Conservation (phyloP, 108 stramenopile species). For the Fragilariopsis cylindrus region DNA sequence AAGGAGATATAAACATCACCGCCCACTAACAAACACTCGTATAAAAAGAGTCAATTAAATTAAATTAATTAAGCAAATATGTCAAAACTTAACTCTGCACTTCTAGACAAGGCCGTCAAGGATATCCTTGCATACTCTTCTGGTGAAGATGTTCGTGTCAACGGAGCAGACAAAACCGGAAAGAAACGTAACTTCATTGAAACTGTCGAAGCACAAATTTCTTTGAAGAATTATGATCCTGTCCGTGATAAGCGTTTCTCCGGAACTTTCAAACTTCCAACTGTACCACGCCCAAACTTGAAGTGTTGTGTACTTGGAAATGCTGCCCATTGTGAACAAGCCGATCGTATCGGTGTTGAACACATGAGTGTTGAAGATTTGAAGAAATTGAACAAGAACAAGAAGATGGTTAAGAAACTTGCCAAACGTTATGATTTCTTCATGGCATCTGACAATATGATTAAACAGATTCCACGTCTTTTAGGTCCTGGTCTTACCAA, state of each 20-base stretch:
- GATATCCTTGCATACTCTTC: conserved; percentile 54
- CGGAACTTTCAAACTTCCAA: conserved; percentile 98
- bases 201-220: conserved; percentile 97
- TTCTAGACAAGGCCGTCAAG: conserved; percentile 70
- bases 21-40: conserved; percentile 6
- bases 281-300: conserved; percentile 92
- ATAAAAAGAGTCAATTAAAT: background rate
- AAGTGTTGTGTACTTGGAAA: conserved; percentile 99
- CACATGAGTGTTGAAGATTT: conserved; percentile 98
- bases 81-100: conserved; percentile 86
- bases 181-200: conserved; percentile 99
- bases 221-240: conserved; percentile 99
- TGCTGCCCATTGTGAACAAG: conserved; percentile 98
- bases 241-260: conserved; percentile 99
- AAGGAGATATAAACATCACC: background rate
- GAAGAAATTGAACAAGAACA: conserved; percentile 99
- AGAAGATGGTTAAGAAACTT: conserved; percentile 99
- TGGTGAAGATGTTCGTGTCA: conserved; percentile 46
- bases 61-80: conserved; percentile 34
- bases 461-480: conserved; percentile 99
- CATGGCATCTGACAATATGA: conserved; percentile 98
- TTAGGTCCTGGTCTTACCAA: conserved; percentile 99
- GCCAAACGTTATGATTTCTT: conserved; percentile 99
- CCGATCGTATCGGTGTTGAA: conserved; percentile 96
- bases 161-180: conserved; percentile 78